Base-by-base conservation (phyloP, 1,139 yeast genomes). In the Saccharomyces pastorianus region DNA sequence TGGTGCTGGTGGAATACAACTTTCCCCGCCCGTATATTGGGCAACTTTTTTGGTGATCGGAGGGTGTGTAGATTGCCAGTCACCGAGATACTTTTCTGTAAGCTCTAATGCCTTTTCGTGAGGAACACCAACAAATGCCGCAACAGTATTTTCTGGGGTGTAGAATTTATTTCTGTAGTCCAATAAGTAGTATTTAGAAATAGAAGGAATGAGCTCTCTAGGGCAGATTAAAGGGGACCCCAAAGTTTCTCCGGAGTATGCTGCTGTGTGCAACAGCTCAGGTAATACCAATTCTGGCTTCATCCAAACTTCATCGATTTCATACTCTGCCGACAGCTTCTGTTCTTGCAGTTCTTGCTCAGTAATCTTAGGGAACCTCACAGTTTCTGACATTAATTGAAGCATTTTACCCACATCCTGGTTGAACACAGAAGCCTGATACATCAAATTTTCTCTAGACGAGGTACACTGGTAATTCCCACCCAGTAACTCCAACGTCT, bases 391-490 rank as follows among this genome's bases (percentile, higher is more conserved):
- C 62, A 93, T 76, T 52, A 89, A 75, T 48, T 80, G 80, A 61
- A 88, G 82, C 96, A 95, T 90, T 60, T 77, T 75, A 48, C 83
- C 95, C n/a, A 86, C 84, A 66, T 91, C 96, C 53, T 80, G 72
- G 68, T 91, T 90, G 76, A 93, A 93, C 1, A 90, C 96, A 1
- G 96, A 85, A 1, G 97, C 96, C 70, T 93, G 98, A 70, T 93
- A 93, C 74, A 93, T 82, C 75, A 93, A 79, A 4, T 95, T 81
- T 68, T 93, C 99, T 66, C 99, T 78, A 29, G 95, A 88, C 1
- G 96, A 88, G 1, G 96, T 85, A 66, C 96, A 88, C 83, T 89
- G 91, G 71, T 87, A 90, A 70, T 91, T 93, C 11, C 99, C 99
- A 47, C 99, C 99, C 54, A 93, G 72, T 52, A 82, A 76, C 54